These are phyloP conservation scores for Entonaema liquescens DNA, from an alignment of 495 filamentous ascomycete genomes.

Conservation along the genomic window DNA sequence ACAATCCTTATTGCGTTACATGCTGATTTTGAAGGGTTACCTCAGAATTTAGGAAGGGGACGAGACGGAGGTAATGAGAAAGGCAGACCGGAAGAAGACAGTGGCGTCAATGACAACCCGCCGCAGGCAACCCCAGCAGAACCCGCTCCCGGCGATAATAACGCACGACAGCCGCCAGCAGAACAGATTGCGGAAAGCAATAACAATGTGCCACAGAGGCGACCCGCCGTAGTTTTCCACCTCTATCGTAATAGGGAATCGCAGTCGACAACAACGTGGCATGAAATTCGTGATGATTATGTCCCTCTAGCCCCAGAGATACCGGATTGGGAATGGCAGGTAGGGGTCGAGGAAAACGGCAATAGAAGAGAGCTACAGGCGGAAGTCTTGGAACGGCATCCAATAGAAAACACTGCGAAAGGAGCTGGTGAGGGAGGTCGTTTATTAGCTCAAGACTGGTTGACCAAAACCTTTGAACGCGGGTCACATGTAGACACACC, in stretches of 20 bases:
- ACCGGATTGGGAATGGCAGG: background rate
- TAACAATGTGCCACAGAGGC: background rate
- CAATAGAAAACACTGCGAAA: too few relatives aligned
- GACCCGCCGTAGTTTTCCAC: background rate
- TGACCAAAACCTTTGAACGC: background rate
- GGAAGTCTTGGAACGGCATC: too few relatives aligned
- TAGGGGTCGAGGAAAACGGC: background rate
- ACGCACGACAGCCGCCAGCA: too few relatives aligned
- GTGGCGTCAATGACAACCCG: too few relatives aligned
- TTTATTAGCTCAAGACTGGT: background rate
- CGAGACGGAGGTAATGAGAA: background rate
- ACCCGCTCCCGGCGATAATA: too few relatives aligned
- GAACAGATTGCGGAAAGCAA: too few relatives aligned
- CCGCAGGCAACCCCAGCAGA: too few relatives aligned
- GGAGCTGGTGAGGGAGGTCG: background rate
- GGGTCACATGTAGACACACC: background rate
- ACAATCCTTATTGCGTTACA: background rate
- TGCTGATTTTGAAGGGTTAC: background rate
- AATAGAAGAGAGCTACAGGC: too few relatives aligned
- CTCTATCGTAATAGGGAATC: background rate
- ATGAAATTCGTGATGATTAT: background rate
- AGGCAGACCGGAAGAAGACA: background rate
- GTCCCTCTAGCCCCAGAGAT: background rate
- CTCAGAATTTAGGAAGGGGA: background rate
- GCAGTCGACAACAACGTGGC: background rate